A percentile compares a stretch with the other conserved stretches of the same genome.
Conservation (phyloP, 2,329 filamentous ascomycete genomes). For the Sodiomyces alkalinus region DNA sequence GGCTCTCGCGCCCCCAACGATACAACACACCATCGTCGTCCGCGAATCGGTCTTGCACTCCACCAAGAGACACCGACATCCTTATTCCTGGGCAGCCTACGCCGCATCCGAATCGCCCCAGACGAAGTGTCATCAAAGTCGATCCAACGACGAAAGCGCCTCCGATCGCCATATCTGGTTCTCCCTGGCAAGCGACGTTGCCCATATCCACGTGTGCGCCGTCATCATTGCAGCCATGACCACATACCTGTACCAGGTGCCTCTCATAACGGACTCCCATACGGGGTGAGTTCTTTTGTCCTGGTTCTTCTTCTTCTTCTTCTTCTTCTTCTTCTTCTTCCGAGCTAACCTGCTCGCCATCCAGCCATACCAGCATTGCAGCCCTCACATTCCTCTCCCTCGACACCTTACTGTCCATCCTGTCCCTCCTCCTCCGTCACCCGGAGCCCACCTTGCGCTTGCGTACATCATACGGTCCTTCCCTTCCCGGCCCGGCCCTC, state of each 20-base stretch:
- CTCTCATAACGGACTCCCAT: slow-evolving; percentile 6
- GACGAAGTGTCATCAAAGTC: no score
- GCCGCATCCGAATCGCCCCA: no score
- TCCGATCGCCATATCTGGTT: no score
- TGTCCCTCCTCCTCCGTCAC: slow-evolving; percentile 14
- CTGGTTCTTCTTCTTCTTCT: no score
- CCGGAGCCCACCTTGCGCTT: slow-evolving; percentile 11
- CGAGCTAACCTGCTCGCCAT: not conserved
- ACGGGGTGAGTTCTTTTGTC: slow-evolving; percentile 4
- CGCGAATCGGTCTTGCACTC: not conserved
- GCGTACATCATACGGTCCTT: no score
- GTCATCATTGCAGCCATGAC: slow-evolving; percentile 16
- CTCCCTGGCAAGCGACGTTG: slow-evolving; percentile 14
- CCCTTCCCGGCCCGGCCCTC: slow-evolving; percentile 17
- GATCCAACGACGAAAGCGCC: no score
- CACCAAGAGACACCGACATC: no score
- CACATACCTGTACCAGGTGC: slow-evolving; percentile 15
- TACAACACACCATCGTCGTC: not conserved
- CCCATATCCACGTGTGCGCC: slow-evolving; percentile 16
- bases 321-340: not conserved
- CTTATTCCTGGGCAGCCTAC: no score
- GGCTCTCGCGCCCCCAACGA: slow-evolving; percentile 14
- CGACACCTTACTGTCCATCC: slow-evolving; percentile 20
- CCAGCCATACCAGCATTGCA: slow-evolving; percentile 14
- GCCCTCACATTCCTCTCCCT: slow-evolving; percentile 15